These are phyloP conservation scores for Silene vulgaris DNA, from an alignment of 179 eudicot genomes.

Conservation along the genomic window DNA sequence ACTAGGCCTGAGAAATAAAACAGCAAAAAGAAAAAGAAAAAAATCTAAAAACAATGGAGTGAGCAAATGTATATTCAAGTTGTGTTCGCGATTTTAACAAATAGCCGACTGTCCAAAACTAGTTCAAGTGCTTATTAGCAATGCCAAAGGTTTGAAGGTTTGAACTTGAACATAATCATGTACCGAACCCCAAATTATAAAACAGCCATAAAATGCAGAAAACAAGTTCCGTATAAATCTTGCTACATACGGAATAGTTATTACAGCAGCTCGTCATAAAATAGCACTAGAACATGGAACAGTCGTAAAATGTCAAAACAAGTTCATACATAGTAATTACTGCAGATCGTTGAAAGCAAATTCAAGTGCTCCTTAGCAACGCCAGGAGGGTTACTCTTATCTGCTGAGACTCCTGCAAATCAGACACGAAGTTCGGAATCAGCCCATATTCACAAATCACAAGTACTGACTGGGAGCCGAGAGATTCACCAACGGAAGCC, in stretches of 20 bases:
- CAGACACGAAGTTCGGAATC: background rate
- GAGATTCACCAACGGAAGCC: background rate
- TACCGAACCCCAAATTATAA: no score
- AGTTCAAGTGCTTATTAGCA: no score
- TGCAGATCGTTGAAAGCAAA: slow-evolving; percentile 14
- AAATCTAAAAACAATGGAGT: no score
- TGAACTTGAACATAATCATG: no score
- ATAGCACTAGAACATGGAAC: background rate
- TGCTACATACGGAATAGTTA: background rate
- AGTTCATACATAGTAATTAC: slow-evolving; percentile 12
- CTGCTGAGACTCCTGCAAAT: slow-evolving; percentile 8
- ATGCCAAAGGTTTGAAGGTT: no score
- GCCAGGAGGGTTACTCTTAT: background rate
- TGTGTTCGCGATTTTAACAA: no score
- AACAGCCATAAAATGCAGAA: no score
- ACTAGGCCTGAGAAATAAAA: no score
- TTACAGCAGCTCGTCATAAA: no score
- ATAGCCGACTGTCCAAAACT: no score
- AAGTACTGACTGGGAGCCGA: background rate
- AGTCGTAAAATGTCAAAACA: slow-evolving; percentile 1
- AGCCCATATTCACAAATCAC: background rate
- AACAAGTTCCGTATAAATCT: background rate
- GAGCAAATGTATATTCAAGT: no score
- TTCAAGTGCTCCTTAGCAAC: slow-evolving; percentile 15
- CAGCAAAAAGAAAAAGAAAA: no score